Conservation (phyloP, 768 basidiomycete species). For the Coprinopsis sp. region DNA sequence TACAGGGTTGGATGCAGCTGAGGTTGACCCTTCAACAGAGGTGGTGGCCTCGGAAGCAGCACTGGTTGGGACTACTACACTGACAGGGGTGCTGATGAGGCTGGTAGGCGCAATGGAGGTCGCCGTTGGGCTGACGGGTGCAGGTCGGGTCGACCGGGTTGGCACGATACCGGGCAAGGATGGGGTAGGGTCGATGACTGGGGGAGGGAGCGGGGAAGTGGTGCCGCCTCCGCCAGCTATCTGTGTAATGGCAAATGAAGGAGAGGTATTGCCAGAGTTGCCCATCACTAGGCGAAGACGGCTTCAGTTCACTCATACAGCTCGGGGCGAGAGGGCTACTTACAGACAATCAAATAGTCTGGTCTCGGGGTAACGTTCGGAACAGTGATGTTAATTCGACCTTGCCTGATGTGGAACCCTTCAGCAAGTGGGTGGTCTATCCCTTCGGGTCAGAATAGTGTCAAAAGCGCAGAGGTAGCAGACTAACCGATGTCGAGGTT, state of each 20-base stretch:
- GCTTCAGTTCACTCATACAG: slow-evolving; percentile 4
- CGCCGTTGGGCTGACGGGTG: slow-evolving; percentile 19
- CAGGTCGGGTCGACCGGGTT: slow-evolving; percentile 5
- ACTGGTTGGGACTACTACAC: no score
- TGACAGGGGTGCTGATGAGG: no score
- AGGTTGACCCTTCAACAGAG: no score
- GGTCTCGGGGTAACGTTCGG: slow-evolving; percentile 39
- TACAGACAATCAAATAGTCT: slow-evolving; percentile 61
- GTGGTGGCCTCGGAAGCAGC: no score
- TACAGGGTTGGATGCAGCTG: no score
- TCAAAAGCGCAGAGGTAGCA: background rate
- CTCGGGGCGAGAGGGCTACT: slow-evolving; percentile 25
- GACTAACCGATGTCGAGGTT: slow-evolving; percentile 51
- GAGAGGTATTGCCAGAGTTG: slow-evolving; percentile 61
- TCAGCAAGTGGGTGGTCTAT: slow-evolving; percentile 56
- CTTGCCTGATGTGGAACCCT: slow-evolving; percentile 47
- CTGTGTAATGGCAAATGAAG: slow-evolving; percentile 52
- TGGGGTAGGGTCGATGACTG: slow-evolving; percentile 15
- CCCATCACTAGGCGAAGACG: slow-evolving; percentile 47
- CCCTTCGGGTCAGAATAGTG: slow-evolving; percentile 6
- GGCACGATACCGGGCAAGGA: background rate
- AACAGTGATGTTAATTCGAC: slow-evolving; percentile 46
- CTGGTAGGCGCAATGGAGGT: no score
- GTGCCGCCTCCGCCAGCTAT: slow-evolving; percentile 31
- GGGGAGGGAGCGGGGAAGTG: slow-evolving; percentile 8